These are phyloP conservation scores for Diaporthe aspalathi DNA, from an alignment of 2,329 filamentous ascomycete genomes.

Conservation along the genomic window DNA sequence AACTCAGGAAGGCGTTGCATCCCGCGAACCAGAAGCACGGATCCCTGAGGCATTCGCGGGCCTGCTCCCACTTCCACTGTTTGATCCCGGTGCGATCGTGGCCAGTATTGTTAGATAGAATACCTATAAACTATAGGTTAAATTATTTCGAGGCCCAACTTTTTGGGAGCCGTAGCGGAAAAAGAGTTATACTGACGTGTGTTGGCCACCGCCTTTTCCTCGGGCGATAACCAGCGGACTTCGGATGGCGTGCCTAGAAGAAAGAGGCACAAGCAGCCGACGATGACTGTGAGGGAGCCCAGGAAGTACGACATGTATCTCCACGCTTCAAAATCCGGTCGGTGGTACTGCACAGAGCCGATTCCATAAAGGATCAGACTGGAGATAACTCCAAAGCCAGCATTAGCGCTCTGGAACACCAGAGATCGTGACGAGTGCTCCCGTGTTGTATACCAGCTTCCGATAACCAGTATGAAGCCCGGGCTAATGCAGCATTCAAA, in stretches of 20 bases:
- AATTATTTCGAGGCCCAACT: too few species aligned
- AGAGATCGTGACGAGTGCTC: constrained; percentile 52
- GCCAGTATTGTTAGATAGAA: constrained; percentile 51
- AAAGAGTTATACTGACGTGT: constrained; percentile 40
- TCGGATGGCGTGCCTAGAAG: constrained; percentile 53
- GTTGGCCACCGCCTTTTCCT: constrained; percentile 52
- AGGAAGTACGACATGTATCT: constrained; percentile 54
- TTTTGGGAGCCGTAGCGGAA: too few species aligned
- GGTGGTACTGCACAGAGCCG: constrained; percentile 46
- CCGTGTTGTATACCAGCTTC: constrained; percentile 52
- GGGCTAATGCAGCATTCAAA: constrained; percentile 54
- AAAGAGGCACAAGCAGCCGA: constrained; percentile 49
- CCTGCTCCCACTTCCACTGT: constrained; percentile 53
- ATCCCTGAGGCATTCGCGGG: constrained; percentile 49
- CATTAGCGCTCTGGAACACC: constrained; percentile 53
- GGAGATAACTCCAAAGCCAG: constrained; percentile 52
- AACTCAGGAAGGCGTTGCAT: constrained; percentile 51
- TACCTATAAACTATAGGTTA: constrained; percentile 33
- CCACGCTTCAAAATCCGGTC: constrained; percentile 50
- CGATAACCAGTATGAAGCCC: constrained; percentile 53
- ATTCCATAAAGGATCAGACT: constrained; percentile 52
- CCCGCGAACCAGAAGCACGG: constrained; percentile 53
- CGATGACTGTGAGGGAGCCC: constrained; percentile 49
- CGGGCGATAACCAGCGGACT: constrained; percentile 50
- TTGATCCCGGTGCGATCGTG: constrained; percentile 52